Evolutionary conservation across 2,329 filamentous ascomycete species (phyloP), one percentile per base, ranked within the genome.

Genomic region (Aspergillus quadricinctus): DNA sequence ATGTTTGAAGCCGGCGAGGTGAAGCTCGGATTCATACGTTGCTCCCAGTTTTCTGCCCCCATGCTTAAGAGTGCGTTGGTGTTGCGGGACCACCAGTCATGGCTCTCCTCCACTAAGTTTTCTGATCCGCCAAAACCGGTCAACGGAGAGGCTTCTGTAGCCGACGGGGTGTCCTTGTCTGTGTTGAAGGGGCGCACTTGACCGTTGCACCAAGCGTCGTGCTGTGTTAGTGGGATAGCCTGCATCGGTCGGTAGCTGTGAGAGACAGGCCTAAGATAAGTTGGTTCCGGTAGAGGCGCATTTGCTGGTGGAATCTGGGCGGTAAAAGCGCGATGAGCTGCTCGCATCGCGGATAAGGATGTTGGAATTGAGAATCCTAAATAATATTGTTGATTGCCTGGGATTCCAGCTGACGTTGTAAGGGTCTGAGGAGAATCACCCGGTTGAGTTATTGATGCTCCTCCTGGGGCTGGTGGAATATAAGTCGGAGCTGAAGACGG

Each of bases 41-140:
- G 68, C 21, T 60, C 64, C 85, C 85, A 88, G 54, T 85, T 86
- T 27, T 82, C 85, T 60, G 88, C 83, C 1, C 85, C 85, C 3
- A 81, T 69, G 0, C 82, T 84, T 37, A 37, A 37, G 3, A 88
- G 72, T 50, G 82, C 81, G 19, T 77, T 80, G 63, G 88, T 84
- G 64, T 89, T 86, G 37, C 80, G 75, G 53, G 85, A 77, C 78
- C 84, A 86, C 83, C 82, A 86, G 62, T 88, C 82, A 58, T 87
- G 83, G 49, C 81, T 83, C 50, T 88, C 84, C 48, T 83, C 79
- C 3, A 88, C 78, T 4, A 88, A 70, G 48, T 82, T 81, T 37
- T 87, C 83, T 1, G 86, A 77, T 8, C 80, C 81, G 25, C 83
- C 83, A 58, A 87, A 86, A 52, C 84, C 75, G 10, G 80, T 78